These are phyloP conservation scores for Lepidium aucheri DNA, from an alignment of 345 rosid genomes.

Conservation along the genomic window DNA sequence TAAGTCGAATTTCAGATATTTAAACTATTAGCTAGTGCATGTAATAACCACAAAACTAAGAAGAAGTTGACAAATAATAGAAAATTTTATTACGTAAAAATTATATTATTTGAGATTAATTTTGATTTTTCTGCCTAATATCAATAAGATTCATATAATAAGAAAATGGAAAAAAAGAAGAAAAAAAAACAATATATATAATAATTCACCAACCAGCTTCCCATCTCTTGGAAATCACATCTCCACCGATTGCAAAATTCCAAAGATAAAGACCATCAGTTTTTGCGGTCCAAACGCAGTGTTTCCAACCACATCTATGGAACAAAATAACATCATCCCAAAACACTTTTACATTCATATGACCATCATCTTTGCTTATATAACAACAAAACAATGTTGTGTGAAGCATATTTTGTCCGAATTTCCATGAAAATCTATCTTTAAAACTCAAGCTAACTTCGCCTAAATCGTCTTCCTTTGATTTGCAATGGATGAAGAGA, in stretches of 20 bases:
- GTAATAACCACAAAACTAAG: no score
- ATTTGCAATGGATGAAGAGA: constrained; percentile 27
- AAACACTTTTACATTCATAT: constrained; percentile 21
- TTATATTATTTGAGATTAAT: not conserved
- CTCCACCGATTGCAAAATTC: not conserved
- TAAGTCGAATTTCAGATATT: no score
- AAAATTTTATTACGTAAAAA: not conserved
- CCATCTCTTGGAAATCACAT: constrained; percentile 8
- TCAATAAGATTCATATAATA: not conserved
- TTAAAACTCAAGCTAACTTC: not conserved
- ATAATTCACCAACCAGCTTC: constrained; percentile 12
- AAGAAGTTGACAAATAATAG: no score
- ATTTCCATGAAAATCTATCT: constrained; percentile 19
- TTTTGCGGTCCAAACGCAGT: constrained; percentile 31
- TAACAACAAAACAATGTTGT: constrained; percentile 36
- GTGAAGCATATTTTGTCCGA: constrained; percentile 11
- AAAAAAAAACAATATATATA: not conserved
- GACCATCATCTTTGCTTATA: constrained; percentile 13
- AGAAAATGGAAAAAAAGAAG: no score
- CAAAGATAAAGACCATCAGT: constrained; percentile 30
- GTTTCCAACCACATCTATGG: constrained; percentile 27
- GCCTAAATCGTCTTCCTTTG: constrained; percentile 33
- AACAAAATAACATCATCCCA: constrained; percentile 25
- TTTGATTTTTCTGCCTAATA: not conserved
- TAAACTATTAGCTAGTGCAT: no score